Evolutionary conservation across 2,329 filamentous ascomycete genomes (phyloP).

Genomic region (Claviceps africana): DNA sequence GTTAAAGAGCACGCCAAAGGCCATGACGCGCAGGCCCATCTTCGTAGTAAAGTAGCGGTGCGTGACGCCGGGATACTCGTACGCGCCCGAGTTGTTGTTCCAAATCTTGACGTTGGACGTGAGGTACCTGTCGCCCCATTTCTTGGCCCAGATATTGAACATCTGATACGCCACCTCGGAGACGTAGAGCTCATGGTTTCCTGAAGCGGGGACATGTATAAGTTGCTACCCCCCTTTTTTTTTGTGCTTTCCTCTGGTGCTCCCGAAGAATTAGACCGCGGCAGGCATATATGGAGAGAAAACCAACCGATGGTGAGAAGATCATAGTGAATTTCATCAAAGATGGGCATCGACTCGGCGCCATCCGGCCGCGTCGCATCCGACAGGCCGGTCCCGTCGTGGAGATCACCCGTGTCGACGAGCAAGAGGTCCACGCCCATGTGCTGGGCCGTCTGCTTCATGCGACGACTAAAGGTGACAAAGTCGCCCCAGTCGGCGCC

Average conservation of each 20-base stretch:
- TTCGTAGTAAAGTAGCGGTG: slow-evolving; percentile 30
- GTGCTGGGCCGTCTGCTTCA: slow-evolving; percentile 42
- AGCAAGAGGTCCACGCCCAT: slow-evolving; percentile 46
- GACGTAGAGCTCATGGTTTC: slow-evolving; percentile 54
- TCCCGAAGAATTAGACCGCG: too few relatives aligned
- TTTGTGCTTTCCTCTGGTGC: too few relatives aligned
- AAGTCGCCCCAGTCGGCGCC: slow-evolving; percentile 55
- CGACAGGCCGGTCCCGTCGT: slow-evolving; percentile 49
- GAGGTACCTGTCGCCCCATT: slow-evolving; percentile 34
- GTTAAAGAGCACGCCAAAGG: slow-evolving; percentile 30
- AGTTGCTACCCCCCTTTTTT: too few relatives aligned
- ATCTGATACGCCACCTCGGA: slow-evolving; percentile 48
- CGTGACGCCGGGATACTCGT: slow-evolving; percentile 28
- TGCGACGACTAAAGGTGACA: slow-evolving; percentile 43
- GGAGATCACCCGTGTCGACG: slow-evolving; percentile 51
- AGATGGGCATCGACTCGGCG: slow-evolving; percentile 33
- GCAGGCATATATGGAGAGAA: too few relatives aligned
- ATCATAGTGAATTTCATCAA: slow-evolving; percentile 28
- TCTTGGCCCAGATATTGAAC: slow-evolving; percentile 42
- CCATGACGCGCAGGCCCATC: slow-evolving; percentile 29
- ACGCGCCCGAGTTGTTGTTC: slow-evolving; percentile 23
- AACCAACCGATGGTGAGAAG: slow-evolving; percentile 25
- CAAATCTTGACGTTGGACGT: slow-evolving; percentile 32
- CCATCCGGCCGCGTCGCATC: slow-evolving; percentile 47
- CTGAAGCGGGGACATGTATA: slow-evolving; percentile 5